Conservation (phyloP, 2,329 filamentous ascomycete species). For the Diaporthe velutina region DNA sequence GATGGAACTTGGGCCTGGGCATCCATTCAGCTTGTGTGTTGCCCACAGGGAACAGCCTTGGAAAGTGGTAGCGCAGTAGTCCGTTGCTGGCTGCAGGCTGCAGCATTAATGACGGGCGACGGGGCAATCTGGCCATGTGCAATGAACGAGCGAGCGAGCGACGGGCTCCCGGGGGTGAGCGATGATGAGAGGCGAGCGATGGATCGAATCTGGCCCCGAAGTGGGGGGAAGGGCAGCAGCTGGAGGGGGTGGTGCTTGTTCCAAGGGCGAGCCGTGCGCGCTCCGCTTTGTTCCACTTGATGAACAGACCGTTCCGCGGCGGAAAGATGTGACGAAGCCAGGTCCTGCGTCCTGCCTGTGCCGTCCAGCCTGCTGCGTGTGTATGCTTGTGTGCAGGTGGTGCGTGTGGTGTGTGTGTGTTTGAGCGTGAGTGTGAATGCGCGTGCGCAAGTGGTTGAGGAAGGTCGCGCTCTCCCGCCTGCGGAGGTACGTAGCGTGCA, state of each 20-base stretch:
- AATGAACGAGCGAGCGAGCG: neutral
- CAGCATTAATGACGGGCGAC: constrained; percentile 12
- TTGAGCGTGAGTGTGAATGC: neutral
- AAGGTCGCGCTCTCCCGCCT: constrained; percentile 13
- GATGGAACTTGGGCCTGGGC: constrained; percentile 28
- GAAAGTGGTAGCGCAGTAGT: neutral
- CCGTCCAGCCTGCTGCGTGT: neutral
- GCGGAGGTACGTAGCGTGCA: neutral
- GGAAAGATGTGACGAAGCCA: constrained; percentile 31
- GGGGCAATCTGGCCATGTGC: constrained; percentile 22
- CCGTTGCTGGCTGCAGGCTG: constrained; percentile 15
- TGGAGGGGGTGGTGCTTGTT: constrained; percentile 16
- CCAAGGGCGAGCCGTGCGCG: constrained; percentile 27
- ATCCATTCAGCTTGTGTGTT: constrained; percentile 22
- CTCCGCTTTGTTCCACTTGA: constrained; percentile 28
- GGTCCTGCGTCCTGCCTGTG: constrained; percentile 11
- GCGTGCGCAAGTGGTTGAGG: neutral
- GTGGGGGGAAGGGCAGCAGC: neutral
- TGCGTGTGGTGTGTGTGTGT: neutral
- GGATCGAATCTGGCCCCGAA: constrained; percentile 32
- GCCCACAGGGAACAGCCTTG: constrained; percentile 27
- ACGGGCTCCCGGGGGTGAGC: neutral
- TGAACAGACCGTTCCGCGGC: constrained; percentile 30
- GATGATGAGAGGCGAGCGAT: constrained; percentile 33
- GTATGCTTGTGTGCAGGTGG: neutral